Evolutionary conservation across 306 rosid genomes (phyloP).

Genomic region (Lathyrus sativus): DNA sequence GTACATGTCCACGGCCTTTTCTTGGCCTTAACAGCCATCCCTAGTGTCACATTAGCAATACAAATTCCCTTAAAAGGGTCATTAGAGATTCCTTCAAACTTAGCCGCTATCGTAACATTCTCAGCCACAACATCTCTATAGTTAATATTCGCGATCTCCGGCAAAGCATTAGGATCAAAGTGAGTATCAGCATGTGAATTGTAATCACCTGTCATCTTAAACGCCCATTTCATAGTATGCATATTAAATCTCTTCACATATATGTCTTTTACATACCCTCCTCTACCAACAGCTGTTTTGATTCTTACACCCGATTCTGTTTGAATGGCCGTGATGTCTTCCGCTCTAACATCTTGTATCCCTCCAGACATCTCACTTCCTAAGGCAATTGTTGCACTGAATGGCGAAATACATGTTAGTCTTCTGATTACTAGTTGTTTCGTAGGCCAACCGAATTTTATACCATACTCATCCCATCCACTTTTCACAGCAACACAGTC

Average conservation of each 20-base stretch:
- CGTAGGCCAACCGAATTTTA: constrained; percentile 70
- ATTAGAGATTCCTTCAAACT: constrained; percentile 72
- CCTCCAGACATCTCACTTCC: constrained; percentile 95
- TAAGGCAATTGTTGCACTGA: constrained; percentile 76
- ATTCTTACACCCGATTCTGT: constrained; percentile 77
- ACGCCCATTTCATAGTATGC: constrained; percentile 87
- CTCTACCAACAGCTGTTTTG: constrained; percentile 78
- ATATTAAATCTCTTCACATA: constrained; percentile 66
- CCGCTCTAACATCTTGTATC: constrained; percentile 75
- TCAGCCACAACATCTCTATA: constrained; percentile 73
- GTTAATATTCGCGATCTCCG: constrained; percentile 63
- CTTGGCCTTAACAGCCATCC: constrained; percentile 73
- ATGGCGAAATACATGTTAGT: constrained; percentile 78
- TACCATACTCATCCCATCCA: constrained; percentile 93
- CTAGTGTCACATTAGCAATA: constrained; percentile 76
- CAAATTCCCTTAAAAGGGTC: constrained; percentile 78
- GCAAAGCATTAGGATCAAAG: constrained; percentile 74
- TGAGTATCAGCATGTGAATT: constrained; percentile 73
- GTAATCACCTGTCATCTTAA: constrained; percentile 83
- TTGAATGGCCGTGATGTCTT: constrained; percentile 65
- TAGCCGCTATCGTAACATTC: constrained; percentile 72
- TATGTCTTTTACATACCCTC: constrained; percentile 82
- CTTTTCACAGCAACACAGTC: constrained; percentile 88
- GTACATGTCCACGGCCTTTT: constrained; percentile 81
- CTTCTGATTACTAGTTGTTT: constrained; percentile 69